phyloP scores from a whole-genome alignment of 345 rosid genomes.

The Boechera retrofracta region DNA sequence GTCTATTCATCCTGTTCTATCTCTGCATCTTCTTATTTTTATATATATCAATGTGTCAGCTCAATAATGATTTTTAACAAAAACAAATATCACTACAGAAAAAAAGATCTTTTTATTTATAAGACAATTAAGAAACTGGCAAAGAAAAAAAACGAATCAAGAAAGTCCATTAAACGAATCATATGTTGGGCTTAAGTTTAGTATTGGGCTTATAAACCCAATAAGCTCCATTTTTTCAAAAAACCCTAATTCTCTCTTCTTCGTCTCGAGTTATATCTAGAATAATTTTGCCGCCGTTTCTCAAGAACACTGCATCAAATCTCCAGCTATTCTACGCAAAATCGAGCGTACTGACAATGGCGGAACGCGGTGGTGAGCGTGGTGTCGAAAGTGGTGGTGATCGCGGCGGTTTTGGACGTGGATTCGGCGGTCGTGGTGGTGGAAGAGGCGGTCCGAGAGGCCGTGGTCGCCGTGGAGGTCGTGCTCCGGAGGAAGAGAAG shows the following conservation, averaged over 20 bases:
- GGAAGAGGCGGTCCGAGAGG: slow-evolving; percentile 43
- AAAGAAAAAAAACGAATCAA: not conserved
- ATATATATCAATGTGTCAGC: slow-evolving; percentile 20
- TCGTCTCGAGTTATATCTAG: not conserved
- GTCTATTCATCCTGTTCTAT: slow-evolving; percentile 35
- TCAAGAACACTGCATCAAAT: not conserved
- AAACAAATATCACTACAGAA: not conserved
- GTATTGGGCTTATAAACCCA: slow-evolving; percentile 8
- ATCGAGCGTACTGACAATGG: slow-evolving; percentile 10
- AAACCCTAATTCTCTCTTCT: not conserved
- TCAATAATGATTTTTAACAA: slow-evolving; percentile 29
- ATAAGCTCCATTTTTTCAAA: not conserved
- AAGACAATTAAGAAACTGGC: slow-evolving; percentile 6
- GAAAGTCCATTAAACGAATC: not conserved
- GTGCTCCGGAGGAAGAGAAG: slow-evolving; percentile 27
- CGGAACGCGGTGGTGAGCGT: slow-evolving; percentile 29
- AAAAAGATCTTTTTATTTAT: not conserved
- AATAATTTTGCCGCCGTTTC: slow-evolving; percentile 12
- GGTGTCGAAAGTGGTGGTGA: slow-evolving; percentile 10
- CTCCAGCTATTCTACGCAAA: not conserved
- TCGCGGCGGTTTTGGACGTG: slow-evolving; percentile 23
- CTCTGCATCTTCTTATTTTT: slow-evolving; percentile 12
- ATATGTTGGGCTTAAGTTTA: not conserved
- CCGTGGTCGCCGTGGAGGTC: slow-evolving; percentile 47
- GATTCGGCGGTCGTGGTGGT: slow-evolving; percentile 36